phyloP scores from a whole-genome alignment of 73 alveolate species.

The Paramecium tetraurelia region DNA sequence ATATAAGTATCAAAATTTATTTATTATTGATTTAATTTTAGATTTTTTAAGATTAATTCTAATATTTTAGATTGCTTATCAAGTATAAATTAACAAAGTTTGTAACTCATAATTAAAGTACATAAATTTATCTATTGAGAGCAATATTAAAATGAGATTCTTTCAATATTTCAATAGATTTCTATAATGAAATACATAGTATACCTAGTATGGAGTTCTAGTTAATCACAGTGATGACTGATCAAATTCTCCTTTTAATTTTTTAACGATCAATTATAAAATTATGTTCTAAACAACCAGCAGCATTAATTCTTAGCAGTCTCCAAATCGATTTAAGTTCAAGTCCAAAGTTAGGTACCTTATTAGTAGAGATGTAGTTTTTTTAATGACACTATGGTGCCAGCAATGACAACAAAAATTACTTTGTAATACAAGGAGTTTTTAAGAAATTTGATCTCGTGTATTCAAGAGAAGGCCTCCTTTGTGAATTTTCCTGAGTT shows the following conservation, averaged over 20 bases:
- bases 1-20: not conserved
- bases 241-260: not conserved
- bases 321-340: constrained; percentile 40
- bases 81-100: not conserved
- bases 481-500: not conserved
- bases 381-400: not conserved
- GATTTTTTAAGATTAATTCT: not conserved
- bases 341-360: constrained; percentile 35
- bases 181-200: not conserved
- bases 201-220: not conserved
- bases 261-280: constrained; percentile 14
- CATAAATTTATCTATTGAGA: not conserved
- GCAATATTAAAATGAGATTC: not conserved
- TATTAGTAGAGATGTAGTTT: not conserved
- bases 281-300: constrained; percentile 30
- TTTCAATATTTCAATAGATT: too few species aligned
- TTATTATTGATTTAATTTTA: not conserved
- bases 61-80: not conserved
- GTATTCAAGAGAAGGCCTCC: not conserved
- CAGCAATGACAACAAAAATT: constrained; percentile 5
- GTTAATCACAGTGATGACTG: not conserved
- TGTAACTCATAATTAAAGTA: not conserved
- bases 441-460: not conserved
- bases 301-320: not conserved
- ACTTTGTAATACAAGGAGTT: not conserved